Evolutionary conservation across 768 basidiomycete genomes (phyloP), one percentile per base, ranked within the genome.

Genomic region (Collybia mongolica): DNA sequence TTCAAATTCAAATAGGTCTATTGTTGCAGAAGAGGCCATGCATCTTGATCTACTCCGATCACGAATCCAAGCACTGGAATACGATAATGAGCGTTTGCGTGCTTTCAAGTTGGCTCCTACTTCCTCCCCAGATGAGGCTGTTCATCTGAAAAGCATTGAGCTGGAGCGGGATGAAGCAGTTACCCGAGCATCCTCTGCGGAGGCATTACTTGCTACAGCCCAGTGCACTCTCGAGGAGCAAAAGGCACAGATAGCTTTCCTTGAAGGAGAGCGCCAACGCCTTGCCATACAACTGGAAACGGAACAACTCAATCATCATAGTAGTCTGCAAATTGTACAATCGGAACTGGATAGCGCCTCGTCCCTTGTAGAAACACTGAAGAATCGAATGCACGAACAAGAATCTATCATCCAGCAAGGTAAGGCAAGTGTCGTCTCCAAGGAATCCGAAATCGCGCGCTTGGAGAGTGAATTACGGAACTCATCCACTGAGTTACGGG

Each of bases 71-170:
- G 75, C 79, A 1, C 71, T 89, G 7, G 86, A 91, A 61, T 81
- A 80, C 48, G 90, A 93, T 62, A 89, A 86, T 51, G 72, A 74
- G 44, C 77, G 83, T 18, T 68, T 93, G 23, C 78, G 76, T 46
- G 55, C 65, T 18, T 58, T 65, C 6, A 54, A 71, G 15, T 62
- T 62, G 5, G 46, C 51, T 15, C 22, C 51, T 39, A 63, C 55
- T 71, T 48, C 73, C 54, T 60, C 77, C 69, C 46, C 74, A 57
- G 63, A 74, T 65, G 39, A 75, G 63, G 53, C 74, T 68, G 39
- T 75, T 69, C 54, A 80, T 66, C 17, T 78, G 49, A 59, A 78
- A 59, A 42, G 69, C 15, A 54, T 78, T 26, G 72, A 74, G 52
- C 61, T 64, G 37, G 82, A 82, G 52, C 73, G 71, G 6, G 73